phyloP scores from a whole-genome alignment of 331 rosid species.

The Rhamnella rubrinervis region DNA sequence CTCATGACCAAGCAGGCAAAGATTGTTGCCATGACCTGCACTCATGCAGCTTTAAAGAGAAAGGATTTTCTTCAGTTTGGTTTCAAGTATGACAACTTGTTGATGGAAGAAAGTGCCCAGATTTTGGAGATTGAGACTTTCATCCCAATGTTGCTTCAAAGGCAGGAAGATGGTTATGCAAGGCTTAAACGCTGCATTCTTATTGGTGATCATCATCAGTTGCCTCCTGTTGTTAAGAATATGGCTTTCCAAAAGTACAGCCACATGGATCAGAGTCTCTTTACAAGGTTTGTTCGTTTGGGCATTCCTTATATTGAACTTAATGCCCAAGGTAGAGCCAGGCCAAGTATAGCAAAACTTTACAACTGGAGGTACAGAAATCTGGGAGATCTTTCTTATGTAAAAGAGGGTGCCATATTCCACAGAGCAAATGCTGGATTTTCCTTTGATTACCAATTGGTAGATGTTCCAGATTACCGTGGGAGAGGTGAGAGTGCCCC shows the following conservation, averaged over 20 bases:
- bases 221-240: conserved; percentile 98
- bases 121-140: conserved; percentile 97
- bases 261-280: conserved; percentile 97
- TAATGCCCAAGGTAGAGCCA: conserved; percentile 98
- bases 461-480: conserved; percentile 90
- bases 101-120: conserved; percentile 99
- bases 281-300: conserved; percentile 95
- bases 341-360: conserved; percentile 90
- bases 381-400: conserved; percentile 85
- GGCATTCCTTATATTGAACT: conserved; percentile 98
- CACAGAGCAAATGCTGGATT: conserved; percentile 90
- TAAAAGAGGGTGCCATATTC: conserved; percentile 58
- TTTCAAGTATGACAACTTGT: conserved; percentile 97
- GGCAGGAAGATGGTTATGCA: conserved; percentile 98
- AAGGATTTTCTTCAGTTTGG: conserved; percentile 94
- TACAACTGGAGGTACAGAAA: conserved; percentile 96
- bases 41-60: conserved; percentile 97
- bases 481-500: conserved; percentile 92
- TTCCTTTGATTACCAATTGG: conserved; percentile 88
- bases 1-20: conserved; percentile 98
- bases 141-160: conserved; percentile 96
- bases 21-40: conserved; percentile 99
- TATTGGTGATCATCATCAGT: conserved; percentile 97
- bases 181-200: conserved; percentile 95
- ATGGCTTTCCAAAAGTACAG: conserved; percentile 99